Base-by-base conservation (phyloP, 163 green algal genomes). In the Prototheca cutis region DNA sequence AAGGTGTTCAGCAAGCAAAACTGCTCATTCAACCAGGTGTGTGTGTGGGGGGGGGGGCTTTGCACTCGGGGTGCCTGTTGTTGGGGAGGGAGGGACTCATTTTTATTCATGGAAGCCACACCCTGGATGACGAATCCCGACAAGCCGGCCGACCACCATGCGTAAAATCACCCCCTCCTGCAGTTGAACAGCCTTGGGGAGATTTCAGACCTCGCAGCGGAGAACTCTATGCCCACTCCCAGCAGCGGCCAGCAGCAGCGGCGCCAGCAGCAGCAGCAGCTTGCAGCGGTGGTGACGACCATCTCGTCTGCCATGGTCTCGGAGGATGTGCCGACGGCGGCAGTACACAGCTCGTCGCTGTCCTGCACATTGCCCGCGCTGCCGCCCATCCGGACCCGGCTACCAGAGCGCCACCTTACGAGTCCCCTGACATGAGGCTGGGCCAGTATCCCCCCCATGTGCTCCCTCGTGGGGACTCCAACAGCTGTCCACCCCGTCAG, bases 1-100 rank as follows among this genome's bases (percentile, higher is more conserved):
- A 58, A 56, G 6, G 59, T 76, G 7, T 70, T 76, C 36, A 28
- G 17, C 23, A 31, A 21, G 31, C 58, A 69, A 29, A 56, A n/a
- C 34, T 34, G 47, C 40, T 18, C 25, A 2, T 47, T 63, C 40
- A 58, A 30, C 10, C 24, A 48, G 17, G 58, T 32, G 15, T 25
- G 58, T 58, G n/a, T 21, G 30, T 45, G 24, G 13, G 21, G 23
- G 32, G 42, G 15, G 19, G 53, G 23, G n/a, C n/a, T 60, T 15
- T 24, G 6, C 42, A 25, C 56, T 49, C 19, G 15, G 31, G 28
- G 19, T 15, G 56, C 45, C 15, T 53, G 17, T 15, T 27, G n/a
- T 25, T 21, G 25, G n/a, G n/a, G 6, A 24, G n/a, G 10, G n/a
- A 27, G 45, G 13, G 25, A 21, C 45, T 15, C 19, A 53, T 30